Evolutionary conservation across 2,329 filamentous ascomycete species (phyloP).

Genomic region (Cordyceps tenuipes): DNA sequence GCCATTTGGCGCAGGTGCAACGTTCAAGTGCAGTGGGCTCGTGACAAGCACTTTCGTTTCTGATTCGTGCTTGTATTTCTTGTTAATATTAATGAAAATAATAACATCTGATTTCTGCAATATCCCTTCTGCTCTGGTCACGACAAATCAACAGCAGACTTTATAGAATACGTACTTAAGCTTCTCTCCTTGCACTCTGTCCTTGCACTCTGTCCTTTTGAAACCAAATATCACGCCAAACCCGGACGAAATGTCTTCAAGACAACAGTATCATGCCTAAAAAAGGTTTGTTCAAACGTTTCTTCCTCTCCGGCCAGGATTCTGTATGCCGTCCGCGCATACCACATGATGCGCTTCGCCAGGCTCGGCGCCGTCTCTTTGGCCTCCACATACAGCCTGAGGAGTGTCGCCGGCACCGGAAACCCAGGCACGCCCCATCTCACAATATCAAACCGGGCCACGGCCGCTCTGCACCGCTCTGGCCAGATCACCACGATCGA

Average conservation of each 20-base stretch:
- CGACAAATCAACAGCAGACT: no score
- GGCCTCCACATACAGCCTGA: conserved; percentile 7
- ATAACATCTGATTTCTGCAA: no score
- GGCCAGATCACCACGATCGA: neutral
- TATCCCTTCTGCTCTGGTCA: no score
- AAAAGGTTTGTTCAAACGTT: neutral
- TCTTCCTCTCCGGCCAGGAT: conserved; percentile 21
- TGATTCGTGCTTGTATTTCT: no score
- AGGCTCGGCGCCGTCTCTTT: conserved; percentile 14
- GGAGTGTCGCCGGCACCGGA: neutral
- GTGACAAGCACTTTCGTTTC: no score
- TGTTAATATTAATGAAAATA: no score
- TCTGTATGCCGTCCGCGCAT: conserved; percentile 16
- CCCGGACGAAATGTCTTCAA: no score
- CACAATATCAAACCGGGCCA: neutral
- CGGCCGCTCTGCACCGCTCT: neutral
- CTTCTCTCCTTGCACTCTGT: no score
- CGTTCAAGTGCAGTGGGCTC: no score
- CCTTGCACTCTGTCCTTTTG: neutral
- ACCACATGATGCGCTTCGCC: conserved; percentile 4
- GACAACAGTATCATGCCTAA: no score
- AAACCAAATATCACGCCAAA: neutral
- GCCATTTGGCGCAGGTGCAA: no score
- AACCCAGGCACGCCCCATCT: neutral
- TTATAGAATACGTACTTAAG: no score